Evolutionary conservation across 2,329 filamentous ascomycete genomes (phyloP).

Genomic region (Ambrosiella xylebori): DNA sequence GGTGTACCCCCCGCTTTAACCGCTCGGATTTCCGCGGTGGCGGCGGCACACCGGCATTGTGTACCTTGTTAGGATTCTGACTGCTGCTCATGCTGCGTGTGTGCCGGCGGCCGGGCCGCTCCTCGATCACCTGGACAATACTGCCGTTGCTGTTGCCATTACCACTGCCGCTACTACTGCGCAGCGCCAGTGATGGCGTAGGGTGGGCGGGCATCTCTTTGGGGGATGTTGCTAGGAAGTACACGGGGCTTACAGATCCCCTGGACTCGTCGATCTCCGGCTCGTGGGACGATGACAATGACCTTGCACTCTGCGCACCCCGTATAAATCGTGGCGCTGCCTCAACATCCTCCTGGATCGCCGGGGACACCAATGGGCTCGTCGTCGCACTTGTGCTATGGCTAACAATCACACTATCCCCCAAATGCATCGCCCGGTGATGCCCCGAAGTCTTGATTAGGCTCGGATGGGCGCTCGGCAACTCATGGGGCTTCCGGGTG

Average conservation of each 20-base stretch:
- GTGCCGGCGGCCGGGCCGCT: background rate
- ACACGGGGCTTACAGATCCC: slow-evolving; percentile 10
- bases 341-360: background rate
- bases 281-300: background rate
- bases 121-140: background rate
- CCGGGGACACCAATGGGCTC: background rate
- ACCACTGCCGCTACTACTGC: no score
- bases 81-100: background rate
- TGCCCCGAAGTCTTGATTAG: background rate
- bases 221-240: slow-evolving; percentile 4
- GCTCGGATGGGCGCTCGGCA: background rate
- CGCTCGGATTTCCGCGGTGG: background rate
- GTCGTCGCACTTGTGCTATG: background rate
- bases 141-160: background rate
- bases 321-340: background rate
- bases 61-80: background rate
- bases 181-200: no score
- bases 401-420: background rate
- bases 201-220: background rate
- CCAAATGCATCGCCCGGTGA: background rate
- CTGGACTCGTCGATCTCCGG: background rate
- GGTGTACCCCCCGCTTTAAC: background rate
- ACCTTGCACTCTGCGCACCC: background rate
- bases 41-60: background rate
- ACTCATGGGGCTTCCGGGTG: slow-evolving; percentile 11